Percentiles rank a stretch among this genome's conserved stretches.
Conservation (phyloP, 768 basidiomycete species). For the Leccinum rimulosum region DNA sequence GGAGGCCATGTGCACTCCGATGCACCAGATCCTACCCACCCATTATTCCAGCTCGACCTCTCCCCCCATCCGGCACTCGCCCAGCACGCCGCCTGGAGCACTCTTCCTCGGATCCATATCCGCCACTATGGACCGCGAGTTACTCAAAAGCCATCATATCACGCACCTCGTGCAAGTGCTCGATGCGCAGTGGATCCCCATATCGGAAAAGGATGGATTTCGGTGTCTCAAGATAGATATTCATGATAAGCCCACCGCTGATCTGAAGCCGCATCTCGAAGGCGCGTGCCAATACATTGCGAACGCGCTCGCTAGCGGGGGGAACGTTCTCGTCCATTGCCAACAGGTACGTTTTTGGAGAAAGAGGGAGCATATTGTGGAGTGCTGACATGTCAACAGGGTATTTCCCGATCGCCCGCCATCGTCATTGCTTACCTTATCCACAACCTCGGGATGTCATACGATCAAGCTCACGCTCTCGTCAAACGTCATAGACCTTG, state of each 20-base stretch:
- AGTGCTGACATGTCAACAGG: conserved; percentile 38
- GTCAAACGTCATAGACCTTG: conserved; percentile 68
- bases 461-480: conserved; percentile 59
- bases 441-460: conserved; percentile 68
- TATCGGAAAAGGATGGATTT: conserved; percentile 43
- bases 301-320: conserved; percentile 52
- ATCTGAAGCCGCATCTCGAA: conserved; percentile 68
- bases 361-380: not conserved
- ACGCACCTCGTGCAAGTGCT: conserved; percentile 65
- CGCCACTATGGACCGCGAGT: conserved; percentile 53
- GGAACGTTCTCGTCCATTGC: conserved; percentile 75
- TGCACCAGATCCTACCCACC: conserved; percentile 66
- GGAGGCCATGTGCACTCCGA: conserved; percentile 83
- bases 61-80: conserved; percentile 11
- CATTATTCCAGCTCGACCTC: conserved; percentile 22
- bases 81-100: conserved; percentile 37
- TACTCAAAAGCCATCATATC: conserved; percentile 50
- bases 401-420: conserved; percentile 73
- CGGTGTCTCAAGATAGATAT: conserved; percentile 67
- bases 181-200: conserved; percentile 62
- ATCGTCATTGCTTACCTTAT: conserved; percentile 84
- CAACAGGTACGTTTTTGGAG: conserved; percentile 58
- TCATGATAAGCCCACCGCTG: conserved; percentile 56
- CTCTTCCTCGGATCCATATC: conserved; percentile 71
- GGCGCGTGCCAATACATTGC: conserved; percentile 67